Evolutionary conservation across 352 stramenopile genomes (phyloP).

Genomic region (Phytophthora vignae): DNA sequence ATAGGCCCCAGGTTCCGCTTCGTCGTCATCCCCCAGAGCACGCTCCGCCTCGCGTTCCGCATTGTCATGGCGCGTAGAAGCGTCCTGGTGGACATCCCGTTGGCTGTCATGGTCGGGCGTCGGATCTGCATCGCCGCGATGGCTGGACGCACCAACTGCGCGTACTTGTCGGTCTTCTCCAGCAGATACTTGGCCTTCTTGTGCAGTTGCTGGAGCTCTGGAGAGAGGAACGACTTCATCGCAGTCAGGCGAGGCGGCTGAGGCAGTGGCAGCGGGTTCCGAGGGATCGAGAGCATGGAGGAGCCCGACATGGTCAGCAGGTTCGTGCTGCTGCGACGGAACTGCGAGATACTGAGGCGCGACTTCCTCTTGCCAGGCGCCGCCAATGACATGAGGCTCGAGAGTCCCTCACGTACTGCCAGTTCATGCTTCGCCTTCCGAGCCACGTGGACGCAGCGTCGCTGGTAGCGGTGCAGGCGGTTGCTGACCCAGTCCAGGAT

Average conservation of each 20-base stretch:
- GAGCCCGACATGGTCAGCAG: neutral
- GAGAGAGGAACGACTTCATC: slow-evolving; percentile 1
- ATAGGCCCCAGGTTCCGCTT: neutral
- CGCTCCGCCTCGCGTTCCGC: neutral
- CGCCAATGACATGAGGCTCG: neutral
- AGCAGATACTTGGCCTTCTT: slow-evolving; percentile 2
- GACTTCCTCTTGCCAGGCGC: neutral
- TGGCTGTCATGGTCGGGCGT: neutral
- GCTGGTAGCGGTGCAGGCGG: slow-evolving; percentile 52
- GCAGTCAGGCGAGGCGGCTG: neutral
- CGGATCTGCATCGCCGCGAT: neutral
- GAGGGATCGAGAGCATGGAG: slow-evolving; percentile 1
- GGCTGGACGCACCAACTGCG: neutral
- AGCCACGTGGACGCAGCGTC: slow-evolving; percentile 39
- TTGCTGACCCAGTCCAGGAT: slow-evolving; percentile 63
- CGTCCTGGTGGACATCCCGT: neutral
- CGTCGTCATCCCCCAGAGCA: neutral
- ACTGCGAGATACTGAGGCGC: neutral
- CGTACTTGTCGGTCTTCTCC: neutral
- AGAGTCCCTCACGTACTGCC: neutral
- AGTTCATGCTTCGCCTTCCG: slow-evolving; percentile 41
- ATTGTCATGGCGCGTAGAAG: neutral
- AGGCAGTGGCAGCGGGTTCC: neutral
- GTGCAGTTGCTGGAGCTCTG: neutral
- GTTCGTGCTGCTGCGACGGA: neutral